Evolutionary conservation across 2,329 filamentous ascomycete species (phyloP).

Genomic region (Dendryphion nanum): DNA sequence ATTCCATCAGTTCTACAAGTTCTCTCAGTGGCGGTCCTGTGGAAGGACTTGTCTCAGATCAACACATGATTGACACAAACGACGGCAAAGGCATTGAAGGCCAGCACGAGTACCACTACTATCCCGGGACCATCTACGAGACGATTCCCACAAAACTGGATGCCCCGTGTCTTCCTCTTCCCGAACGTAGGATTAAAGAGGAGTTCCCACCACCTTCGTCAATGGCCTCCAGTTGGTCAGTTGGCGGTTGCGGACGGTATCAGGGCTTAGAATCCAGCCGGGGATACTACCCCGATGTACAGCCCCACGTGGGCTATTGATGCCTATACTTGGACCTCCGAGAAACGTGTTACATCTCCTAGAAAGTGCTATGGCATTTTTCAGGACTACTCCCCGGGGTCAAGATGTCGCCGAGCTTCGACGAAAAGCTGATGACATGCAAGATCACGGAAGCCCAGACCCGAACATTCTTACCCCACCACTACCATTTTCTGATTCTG

Average conservation of each 20-base stretch:
- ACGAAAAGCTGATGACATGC: too few species aligned
- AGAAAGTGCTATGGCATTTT: too few species aligned
- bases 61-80: conserved; percentile 39
- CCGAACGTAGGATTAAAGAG: conserved; percentile 42
- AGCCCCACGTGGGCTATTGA: conserved; percentile 41
- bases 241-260: conserved; percentile 43
- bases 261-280: conserved; percentile 48
- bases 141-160: conserved; percentile 34
- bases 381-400: too few species aligned
- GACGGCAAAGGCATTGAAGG: conserved; percentile 43
- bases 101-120: conserved; percentile 48
- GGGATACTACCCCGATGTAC: conserved; percentile 45
- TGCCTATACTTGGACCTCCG: neutral
- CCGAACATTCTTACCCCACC: conserved; percentile 6
- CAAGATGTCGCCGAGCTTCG: too few species aligned
- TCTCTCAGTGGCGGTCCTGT: conserved; percentile 40
- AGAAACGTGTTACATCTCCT: too few species aligned
- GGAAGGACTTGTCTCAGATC: conserved; percentile 43
- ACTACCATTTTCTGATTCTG: neutral
- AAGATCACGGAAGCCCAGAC: too few species aligned
- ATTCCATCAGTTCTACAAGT: conserved; percentile 47
- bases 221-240: conserved; percentile 33
- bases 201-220: conserved; percentile 39
- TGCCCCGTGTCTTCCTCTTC: conserved; percentile 25
- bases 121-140: conserved; percentile 46